phyloP scores from a whole-genome alignment of 106 monocot species.

The Dendrobium huoshanense region DNA sequence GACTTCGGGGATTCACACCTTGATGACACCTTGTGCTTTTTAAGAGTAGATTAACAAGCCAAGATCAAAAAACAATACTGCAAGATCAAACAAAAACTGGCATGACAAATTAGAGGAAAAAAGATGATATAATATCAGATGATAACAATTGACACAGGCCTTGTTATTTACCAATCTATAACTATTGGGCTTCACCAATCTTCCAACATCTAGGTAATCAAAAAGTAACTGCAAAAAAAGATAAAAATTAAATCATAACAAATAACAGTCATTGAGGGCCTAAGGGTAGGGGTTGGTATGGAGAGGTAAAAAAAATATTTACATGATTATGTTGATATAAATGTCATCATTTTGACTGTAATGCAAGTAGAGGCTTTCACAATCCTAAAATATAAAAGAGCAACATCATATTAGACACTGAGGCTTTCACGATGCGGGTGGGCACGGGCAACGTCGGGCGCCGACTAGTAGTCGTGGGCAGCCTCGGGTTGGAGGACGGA shows the following conservation, averaged over 20 bases:
- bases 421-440: too few species aligned
- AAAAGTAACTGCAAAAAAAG: conserved; percentile 63
- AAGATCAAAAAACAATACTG: too few species aligned
- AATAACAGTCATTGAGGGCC: not conserved
- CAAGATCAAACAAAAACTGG: too few species aligned
- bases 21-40: too few species aligned
- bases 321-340: not conserved
- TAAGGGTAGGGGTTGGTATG: not conserved
- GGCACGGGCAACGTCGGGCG: accelerated
- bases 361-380: not conserved
- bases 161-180: conserved; percentile 73
- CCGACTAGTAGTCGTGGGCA: accelerated
- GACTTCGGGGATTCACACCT: too few species aligned
- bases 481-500: too few species aligned
- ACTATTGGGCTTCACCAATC: conserved; percentile 72
- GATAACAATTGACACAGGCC: too few species aligned
- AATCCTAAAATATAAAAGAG: not conserved
- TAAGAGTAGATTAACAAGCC: too few species aligned
- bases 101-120: too few species aligned
- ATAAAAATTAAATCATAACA: not conserved
- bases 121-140: too few species aligned
- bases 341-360: not conserved
- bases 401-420: not conserved
- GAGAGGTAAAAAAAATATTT: not conserved
- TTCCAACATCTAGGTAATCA: conserved; percentile 78